These are phyloP conservation scores for Cronartium quercuum DNA, from an alignment of 1,284 basidiomycete species.

Conservation along the genomic window DNA sequence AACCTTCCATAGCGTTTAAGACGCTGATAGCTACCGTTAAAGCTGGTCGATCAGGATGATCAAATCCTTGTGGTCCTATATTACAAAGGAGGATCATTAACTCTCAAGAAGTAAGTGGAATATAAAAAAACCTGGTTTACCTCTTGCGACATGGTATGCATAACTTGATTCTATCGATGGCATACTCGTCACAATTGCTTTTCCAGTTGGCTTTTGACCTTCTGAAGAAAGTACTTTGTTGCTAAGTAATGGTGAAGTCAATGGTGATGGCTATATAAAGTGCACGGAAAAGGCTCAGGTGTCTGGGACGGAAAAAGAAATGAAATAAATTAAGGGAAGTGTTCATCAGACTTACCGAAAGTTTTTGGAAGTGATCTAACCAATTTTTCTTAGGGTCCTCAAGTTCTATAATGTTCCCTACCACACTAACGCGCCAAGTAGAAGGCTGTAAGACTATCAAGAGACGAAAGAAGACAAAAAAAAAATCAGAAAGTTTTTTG, in stretches of 20 bases:
- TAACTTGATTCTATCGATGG: conserved; percentile 93
- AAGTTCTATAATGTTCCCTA: conserved; percentile 72
- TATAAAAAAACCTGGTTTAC: conserved; percentile 44
- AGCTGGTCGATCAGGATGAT: conserved; percentile 76
- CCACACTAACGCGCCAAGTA: conserved; percentile 76
- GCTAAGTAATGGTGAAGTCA: conserved; percentile 65
- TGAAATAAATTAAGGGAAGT: conserved; percentile 29
- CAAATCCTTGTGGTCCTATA: conserved; percentile 56
- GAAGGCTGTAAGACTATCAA: conserved; percentile 67
- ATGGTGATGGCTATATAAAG: conserved; percentile 54
- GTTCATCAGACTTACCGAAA: conserved; percentile 56
- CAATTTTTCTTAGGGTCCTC: conserved; percentile 67
- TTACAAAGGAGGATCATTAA: background rate
- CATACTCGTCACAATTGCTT: conserved; percentile 79
- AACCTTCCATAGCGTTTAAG: conserved; percentile 88
- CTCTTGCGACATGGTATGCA: conserved; percentile 70
- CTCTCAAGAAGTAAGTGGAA: background rate
- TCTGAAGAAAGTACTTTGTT: conserved; percentile 66
- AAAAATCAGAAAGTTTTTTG: no score
- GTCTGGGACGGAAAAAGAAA: background rate
- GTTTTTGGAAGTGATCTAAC: conserved; percentile 62
- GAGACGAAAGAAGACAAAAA: background rate
- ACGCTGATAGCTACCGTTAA: conserved; percentile 77
- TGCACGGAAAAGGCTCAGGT: background rate
- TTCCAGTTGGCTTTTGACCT: conserved; percentile 64